Conservation (phyloP, 192 early-diverging fungal species). For the Coemansia umbellata region DNA sequence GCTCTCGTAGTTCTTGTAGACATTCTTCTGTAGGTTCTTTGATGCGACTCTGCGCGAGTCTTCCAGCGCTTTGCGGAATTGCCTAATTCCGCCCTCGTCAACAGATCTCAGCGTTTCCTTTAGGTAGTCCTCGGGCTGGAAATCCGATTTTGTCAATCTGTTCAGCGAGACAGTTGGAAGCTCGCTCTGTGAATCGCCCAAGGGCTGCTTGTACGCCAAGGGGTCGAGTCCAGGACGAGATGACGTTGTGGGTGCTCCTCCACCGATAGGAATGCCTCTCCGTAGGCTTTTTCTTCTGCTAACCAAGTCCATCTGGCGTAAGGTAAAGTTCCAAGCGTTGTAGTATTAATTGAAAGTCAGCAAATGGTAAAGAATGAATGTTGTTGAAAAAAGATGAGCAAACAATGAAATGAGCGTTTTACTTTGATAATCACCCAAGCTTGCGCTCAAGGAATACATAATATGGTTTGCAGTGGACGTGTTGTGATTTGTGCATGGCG, state of each 20-base stretch:
- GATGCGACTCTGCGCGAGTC: constrained; percentile 59
- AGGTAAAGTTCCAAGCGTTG: too few species aligned
- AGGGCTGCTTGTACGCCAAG: neutral
- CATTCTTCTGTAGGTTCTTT: constrained; percentile 60
- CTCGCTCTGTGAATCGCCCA: constrained; percentile 9
- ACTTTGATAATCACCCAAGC: too few species aligned
- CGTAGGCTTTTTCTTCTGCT: constrained; percentile 19
- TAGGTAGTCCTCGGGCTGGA: constrained; percentile 39
- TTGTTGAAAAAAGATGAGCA: too few species aligned
- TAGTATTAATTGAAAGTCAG: neutral
- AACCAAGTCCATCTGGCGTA: constrained; percentile 4
- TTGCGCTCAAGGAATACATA: too few species aligned
- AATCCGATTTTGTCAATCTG: constrained; percentile 35
- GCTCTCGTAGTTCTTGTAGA: constrained; percentile 70
- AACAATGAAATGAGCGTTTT: too few species aligned
- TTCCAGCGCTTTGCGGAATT: constrained; percentile 53
- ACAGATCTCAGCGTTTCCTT: constrained; percentile 29
- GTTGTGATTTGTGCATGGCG: too few species aligned
- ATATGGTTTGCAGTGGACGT: too few species aligned
- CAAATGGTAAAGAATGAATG: too few species aligned
- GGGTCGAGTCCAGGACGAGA: neutral
- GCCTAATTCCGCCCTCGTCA: constrained; percentile 30
- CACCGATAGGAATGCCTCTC: constrained; percentile 9
- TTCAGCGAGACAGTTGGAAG: constrained; percentile 32
- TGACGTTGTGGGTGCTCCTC: neutral